Conservation (phyloP, 208 protist species). For the Jaenimonas drosophilae region DNA sequence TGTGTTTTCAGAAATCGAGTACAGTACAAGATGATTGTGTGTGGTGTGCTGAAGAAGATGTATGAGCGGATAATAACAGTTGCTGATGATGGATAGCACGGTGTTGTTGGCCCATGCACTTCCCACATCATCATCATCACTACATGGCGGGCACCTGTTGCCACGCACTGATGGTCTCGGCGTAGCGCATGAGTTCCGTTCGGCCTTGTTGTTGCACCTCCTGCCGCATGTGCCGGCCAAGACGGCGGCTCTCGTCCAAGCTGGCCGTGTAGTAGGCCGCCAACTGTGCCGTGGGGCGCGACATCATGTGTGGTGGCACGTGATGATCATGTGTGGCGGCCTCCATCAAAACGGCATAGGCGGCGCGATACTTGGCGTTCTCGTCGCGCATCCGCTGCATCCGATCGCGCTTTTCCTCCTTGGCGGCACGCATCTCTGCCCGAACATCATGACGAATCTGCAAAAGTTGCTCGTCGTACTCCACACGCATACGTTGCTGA, state of each 20-base stretch:
- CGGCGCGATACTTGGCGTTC: constrained; percentile 61
- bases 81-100: too few relatives aligned
- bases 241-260: constrained; percentile 49
- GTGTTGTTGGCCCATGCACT: too few relatives aligned
- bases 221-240: constrained; percentile 53
- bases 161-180: constrained; percentile 59
- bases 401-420: constrained; percentile 28
- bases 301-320: constrained; percentile 56
- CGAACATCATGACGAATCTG: constrained; percentile 38
- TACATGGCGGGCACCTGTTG: constrained; percentile 51
- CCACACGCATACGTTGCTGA: constrained; percentile 46
- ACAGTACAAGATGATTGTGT: neutral
- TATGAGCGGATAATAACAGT: neutral
- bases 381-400: constrained; percentile 58
- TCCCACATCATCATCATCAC: too few relatives aligned
- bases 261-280: constrained; percentile 55
- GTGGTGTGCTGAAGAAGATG: neutral
- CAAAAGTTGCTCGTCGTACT: constrained; percentile 37
- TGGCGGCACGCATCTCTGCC: constrained; percentile 12
- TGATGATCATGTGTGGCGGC: constrained; percentile 53
- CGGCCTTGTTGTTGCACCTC: constrained; percentile 43
- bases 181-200: constrained; percentile 58
- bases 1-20: neutral
- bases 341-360: constrained; percentile 65
- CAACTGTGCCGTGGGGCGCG: constrained; percentile 43